Conservation (phyloP, 2,329 filamentous ascomycete genomes). For the Verruconis gallopava region DNA sequence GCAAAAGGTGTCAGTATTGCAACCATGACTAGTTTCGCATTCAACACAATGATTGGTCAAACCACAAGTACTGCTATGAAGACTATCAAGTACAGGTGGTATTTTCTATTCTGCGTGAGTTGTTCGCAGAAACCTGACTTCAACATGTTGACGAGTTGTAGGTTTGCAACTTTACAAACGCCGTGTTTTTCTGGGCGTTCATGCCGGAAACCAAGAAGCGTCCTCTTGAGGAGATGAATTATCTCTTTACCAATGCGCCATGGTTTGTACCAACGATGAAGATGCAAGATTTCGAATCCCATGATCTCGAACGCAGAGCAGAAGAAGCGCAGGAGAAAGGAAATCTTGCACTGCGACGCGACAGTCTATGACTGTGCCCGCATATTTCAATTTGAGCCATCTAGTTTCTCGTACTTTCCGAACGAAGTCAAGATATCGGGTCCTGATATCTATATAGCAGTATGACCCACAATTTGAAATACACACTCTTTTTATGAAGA, state of each 20-base stretch:
- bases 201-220: slow-evolving; percentile 53
- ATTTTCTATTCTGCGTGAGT: slow-evolving; percentile 45
- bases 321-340: slow-evolving; percentile 44
- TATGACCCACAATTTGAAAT: no score
- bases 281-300: slow-evolving; percentile 37
- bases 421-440: no score
- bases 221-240: slow-evolving; percentile 45
- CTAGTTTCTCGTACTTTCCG: no score
- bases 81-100: slow-evolving; percentile 42
- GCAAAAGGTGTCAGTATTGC: slow-evolving; percentile 63
- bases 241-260: slow-evolving; percentile 49
- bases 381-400: no score
- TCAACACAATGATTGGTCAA: slow-evolving; percentile 65
- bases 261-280: slow-evolving; percentile 48
- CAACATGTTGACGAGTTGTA: slow-evolving; percentile 12
- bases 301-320: slow-evolving; percentile 47
- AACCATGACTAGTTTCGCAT: slow-evolving; percentile 60
- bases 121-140: background rate
- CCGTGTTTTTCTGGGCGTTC: slow-evolving; percentile 53
- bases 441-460: no score
- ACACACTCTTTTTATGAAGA: no score
- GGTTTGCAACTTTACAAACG: slow-evolving; percentile 57
- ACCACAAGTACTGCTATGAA: slow-evolving; percentile 50
- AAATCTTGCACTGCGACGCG: no score
- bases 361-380: no score